These are phyloP conservation scores for Monosporascus sp. DNA, from an alignment of 2,329 filamentous ascomycete species.

Conservation along the genomic window DNA sequence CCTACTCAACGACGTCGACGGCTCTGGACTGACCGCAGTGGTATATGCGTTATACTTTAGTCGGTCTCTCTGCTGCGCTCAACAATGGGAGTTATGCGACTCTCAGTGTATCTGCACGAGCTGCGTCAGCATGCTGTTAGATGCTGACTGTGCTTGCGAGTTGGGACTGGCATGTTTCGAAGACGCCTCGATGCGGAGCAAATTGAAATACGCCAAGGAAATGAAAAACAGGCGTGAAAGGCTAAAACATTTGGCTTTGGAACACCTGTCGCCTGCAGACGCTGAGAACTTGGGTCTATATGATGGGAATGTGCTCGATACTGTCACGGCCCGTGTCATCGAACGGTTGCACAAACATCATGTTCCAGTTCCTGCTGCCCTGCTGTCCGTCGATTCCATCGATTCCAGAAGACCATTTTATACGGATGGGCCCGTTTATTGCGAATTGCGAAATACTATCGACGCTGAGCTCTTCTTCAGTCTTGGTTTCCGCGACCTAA, in stretches of 20 bases:
- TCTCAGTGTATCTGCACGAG: neutral
- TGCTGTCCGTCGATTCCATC: neutral
- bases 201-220: neutral
- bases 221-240: neutral
- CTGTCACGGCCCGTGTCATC: neutral
- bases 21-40: rapidly evolving
- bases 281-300: neutral
- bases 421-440: neutral
- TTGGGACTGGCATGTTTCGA: rapidly evolving
- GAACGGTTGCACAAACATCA: neutral
- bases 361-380: neutral
- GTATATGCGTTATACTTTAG: neutral
- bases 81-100: neutral
- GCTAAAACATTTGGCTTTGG: neutral
- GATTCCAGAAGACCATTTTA: neutral
- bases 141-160: neutral
- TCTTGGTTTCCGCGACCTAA: neutral
- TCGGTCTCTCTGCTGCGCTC: neutral
- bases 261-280: neutral
- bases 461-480: neutral
- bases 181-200: neutral
- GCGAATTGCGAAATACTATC: neutral
- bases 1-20: neutral
- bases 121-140: neutral
- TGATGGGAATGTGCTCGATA: neutral